These are phyloP conservation scores for Penicillium paxilli DNA, from an alignment of 495 filamentous ascomycete species.

Conservation along the genomic window DNA sequence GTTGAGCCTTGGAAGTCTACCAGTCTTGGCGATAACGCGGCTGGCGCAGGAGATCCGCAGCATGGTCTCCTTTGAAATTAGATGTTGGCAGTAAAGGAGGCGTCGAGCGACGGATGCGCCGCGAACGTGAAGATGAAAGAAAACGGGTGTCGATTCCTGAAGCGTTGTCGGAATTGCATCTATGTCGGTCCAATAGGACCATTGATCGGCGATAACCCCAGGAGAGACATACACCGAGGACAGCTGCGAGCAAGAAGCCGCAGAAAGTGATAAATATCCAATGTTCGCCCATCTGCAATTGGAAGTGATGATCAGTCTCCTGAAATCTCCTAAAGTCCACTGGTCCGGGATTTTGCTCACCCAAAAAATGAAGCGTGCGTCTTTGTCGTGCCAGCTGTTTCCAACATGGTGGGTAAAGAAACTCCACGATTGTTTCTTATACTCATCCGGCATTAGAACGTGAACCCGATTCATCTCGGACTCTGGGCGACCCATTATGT, in stretches of 20 bases:
- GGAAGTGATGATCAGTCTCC: background rate
- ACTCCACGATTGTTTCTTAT: conserved; percentile 68
- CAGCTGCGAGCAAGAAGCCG: conserved; percentile 60
- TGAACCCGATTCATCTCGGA: conserved; percentile 46
- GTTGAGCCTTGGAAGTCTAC: no score
- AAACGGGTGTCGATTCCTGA: no score
- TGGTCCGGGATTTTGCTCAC: conserved; percentile 28
- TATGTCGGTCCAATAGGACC: no score
- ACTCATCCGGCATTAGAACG: conserved; percentile 65
- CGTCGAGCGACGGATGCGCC: no score
- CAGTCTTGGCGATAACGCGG: no score
- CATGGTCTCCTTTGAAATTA: no score
- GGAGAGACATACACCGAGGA: conserved; percentile 57
- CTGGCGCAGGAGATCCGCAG: no score
- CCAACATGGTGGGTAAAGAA: conserved; percentile 77
- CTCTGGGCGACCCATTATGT: conserved; percentile 48
- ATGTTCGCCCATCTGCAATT: conserved; percentile 61
- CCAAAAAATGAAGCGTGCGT: conserved; percentile 79
- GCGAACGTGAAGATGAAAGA: no score
- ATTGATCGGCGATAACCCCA: conserved; percentile 52
- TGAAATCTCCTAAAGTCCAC: no score
- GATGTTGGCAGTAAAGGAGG: no score
- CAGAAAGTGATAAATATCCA: conserved; percentile 69
- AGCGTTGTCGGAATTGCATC: no score
- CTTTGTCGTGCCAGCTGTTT: conserved; percentile 76